Evolutionary conservation across 176 grass and related monocot species (phyloP).

Genomic region (Triticum monococcum): DNA sequence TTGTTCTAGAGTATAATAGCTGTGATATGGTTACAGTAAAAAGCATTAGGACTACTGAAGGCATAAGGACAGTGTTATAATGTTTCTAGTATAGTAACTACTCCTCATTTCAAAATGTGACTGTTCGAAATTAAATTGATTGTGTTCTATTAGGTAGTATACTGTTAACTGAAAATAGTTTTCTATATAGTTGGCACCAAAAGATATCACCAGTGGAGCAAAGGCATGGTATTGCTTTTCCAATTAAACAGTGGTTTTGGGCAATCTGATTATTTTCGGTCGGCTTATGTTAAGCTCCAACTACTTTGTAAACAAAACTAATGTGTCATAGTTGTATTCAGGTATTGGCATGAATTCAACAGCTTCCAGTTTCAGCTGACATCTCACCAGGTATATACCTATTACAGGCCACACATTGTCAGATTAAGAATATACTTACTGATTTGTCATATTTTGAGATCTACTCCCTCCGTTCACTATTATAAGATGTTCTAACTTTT

Average conservation of each 20-base stretch:
- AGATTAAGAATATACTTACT: neutral
- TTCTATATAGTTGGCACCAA: neutral
- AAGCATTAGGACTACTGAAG: neutral
- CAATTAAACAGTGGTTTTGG: neutral
- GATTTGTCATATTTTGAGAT: conserved; percentile 8
- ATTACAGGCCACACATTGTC: neutral
- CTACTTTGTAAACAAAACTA: conserved; percentile 20
- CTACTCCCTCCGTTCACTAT: no score
- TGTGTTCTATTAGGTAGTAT: conserved; percentile 10
- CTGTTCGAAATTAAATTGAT: neutral
- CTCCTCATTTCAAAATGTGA: neutral
- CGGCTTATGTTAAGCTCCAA: conserved; percentile 2
- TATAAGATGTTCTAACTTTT: no score
- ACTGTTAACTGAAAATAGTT: conserved; percentile 5
- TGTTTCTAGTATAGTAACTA: neutral
- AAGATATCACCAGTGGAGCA: neutral
- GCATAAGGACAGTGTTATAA: neutral
- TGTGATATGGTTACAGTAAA: neutral
- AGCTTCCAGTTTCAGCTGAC: conserved; percentile 93
- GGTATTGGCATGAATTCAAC: conserved; percentile 99
- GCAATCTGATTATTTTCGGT: neutral
- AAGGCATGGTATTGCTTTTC: conserved; percentile 13
- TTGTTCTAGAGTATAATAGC: neutral
- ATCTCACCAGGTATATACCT: conserved; percentile 91
- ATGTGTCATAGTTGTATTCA: conserved; percentile 36